Conservation (phyloP, 2,329 filamentous ascomycete genomes). For the Clonostachys rosea region DNA sequence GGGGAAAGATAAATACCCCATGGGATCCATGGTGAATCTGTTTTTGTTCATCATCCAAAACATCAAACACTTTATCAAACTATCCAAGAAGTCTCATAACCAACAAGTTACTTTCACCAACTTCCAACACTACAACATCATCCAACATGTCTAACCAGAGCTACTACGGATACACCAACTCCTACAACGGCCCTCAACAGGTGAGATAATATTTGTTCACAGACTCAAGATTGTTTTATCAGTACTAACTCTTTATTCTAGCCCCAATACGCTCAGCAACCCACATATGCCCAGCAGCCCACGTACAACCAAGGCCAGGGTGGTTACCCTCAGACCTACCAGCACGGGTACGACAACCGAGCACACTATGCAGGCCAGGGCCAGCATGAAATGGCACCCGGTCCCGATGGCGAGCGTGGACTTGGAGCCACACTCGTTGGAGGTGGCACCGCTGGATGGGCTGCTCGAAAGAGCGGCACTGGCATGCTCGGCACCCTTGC, state of each 20-base stretch:
- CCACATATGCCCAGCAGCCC: not conserved
- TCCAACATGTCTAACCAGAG: conserved; percentile 28
- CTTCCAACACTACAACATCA: no score
- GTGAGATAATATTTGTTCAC: conserved; percentile 8
- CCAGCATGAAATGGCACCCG: conserved; percentile 11
- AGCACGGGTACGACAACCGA: no score
- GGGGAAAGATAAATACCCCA: no score
- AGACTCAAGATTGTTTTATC: no score
- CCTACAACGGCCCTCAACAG: conserved; percentile 11
- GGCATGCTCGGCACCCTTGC: conserved; percentile 45
- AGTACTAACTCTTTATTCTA: no score
- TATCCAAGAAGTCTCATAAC: no score
- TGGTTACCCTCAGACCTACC: not conserved
- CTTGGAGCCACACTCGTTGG: conserved; percentile 49
- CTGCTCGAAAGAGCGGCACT: conserved; percentile 48
- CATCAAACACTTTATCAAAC: no score
- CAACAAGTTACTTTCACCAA: no score
- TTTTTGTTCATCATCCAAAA: no score
- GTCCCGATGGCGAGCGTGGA: conserved; percentile 43
- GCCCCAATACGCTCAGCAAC: not conserved
- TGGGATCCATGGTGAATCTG: no score
- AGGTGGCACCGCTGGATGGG: conserved; percentile 47
- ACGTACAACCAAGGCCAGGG: not conserved
- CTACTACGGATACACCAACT: conserved; percentile 25
- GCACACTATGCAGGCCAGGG: conserved; percentile 1